Base-by-base conservation (phyloP, 192 early-diverging fungal species). In the Coemansia furcata region DNA sequence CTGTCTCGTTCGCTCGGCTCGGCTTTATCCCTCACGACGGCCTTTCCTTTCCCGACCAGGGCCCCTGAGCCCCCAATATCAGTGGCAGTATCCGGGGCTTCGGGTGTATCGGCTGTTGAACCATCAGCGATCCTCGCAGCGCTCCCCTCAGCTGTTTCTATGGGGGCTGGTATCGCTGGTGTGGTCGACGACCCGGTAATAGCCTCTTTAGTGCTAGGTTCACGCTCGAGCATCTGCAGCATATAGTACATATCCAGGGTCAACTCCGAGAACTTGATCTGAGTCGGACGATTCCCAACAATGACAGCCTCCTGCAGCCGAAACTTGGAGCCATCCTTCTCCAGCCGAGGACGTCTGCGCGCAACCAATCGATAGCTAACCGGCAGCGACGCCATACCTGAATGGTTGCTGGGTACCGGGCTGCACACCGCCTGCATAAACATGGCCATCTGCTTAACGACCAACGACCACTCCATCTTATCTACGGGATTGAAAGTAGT, bases 161-260 rank as follows among this genome's bases (percentile, higher is more conserved):
- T 35, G 6, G 65, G 39, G 3, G 60, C 35, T 4, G 52, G 60
- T 9, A 68, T 42, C 6, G 59, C 62, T n/a, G 74, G 47, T 6
- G 60, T 36, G 1, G 60, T 14, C 8, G 67, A 55, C 2, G 63
- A n/a, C 17, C 54, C 43, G 4, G n/a, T 30, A 30, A 60, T 21
- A 4, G 37, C 21, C 3, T 68, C 66, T 19, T 66, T 23, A 5
- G 54, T 37, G 43, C 63, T 78, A 32, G 78, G 72, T 64, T 83
- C 72, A 54, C 80, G 74, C 65, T 85, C 97, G n/a, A 99, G 86
- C 36, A 93, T 90, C 70, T 98, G 96, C 30, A 97, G 74, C 69
- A 99, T 92, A 39, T 95, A 90, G 80, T 95, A 96, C 94, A 98
- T 95, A 66, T 99, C 97, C 49, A 98, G 80, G 0, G 94, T 97